Evolutionary conservation across 495 filamentous ascomycete species (phyloP), one percentile per base, ranked within the genome.

Genomic region (Podospora pseudopauciseta): DNA sequence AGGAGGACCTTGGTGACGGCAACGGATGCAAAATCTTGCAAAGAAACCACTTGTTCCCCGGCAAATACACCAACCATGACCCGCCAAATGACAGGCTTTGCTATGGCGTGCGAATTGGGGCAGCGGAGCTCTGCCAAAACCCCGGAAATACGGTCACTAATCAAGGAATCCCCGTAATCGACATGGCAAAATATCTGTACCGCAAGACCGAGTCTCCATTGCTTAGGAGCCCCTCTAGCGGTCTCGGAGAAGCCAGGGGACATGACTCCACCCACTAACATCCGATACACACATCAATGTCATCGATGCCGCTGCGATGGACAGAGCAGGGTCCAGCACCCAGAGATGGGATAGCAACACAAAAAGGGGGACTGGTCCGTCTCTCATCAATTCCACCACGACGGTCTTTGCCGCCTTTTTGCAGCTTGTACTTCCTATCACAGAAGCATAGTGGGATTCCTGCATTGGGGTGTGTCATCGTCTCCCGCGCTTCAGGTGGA

Each of bases 381-480:
- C 39, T 49, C 9, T 49, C 39, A 11, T 49, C 39, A 49, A 49
- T 13, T 49, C 13, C 39, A 49, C 13, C 60, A 30, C 54, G 58
- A 13, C 67, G 64, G 72, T 69, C 72, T 69, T 63, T 64, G 61
- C 71, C 71, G 67, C 67, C 20, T 70, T 49, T 57, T 44, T 26
- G 61, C 64, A 55, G 57, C 23, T 59, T 54, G 56, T 60, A 55
- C 20, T 44, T 39, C 54, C 19, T 4, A 34, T 54, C 64, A 44
- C 64, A 49, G 39, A 11, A 11, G 30, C 53, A 61, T 57, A 63
- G 64, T 55, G 58, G 53, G 26, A n/a, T 63, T 39, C 56, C 39
- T 63, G 44, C 66, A 58, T 73, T 72, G 55, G 65, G 64, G 62
- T 75, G 71, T 75, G 73, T 73, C 73, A 75, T 72, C 60, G 68